Conservation (phyloP, 495 filamentous ascomycete genomes). For the Trichocladium antarcticum region DNA sequence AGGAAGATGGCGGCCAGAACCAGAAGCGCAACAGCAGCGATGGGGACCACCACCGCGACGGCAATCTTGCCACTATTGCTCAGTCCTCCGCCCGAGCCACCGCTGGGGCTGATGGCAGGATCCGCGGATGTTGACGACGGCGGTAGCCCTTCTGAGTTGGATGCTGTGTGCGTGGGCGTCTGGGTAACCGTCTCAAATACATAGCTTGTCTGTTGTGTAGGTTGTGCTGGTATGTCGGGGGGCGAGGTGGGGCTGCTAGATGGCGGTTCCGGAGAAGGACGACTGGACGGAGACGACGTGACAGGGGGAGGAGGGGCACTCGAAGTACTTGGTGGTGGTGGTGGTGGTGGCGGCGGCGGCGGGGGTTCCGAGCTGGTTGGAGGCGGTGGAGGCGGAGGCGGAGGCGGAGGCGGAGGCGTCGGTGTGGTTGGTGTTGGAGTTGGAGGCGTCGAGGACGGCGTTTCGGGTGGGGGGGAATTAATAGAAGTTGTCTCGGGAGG, state of each 20-base stretch:
- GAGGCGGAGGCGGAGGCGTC: slow-evolving; percentile 5
- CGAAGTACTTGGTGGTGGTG: neutral
- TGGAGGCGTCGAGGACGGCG: neutral
- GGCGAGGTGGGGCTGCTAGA: neutral
- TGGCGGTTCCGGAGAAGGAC: neutral
- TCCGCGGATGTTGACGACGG: slow-evolving; percentile 16
- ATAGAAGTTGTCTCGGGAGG: slow-evolving; percentile 13
- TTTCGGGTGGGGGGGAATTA: slow-evolving; percentile 11
- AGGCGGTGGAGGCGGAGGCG: neutral
- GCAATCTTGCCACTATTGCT: slow-evolving; percentile 57
- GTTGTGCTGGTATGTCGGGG: neutral
- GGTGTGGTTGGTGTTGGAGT: slow-evolving; percentile 3
- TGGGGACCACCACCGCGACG: slow-evolving; percentile 86
- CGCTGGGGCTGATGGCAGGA: slow-evolving; percentile 25
- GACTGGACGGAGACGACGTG: neutral
- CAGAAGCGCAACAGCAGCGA: slow-evolving; percentile 75
- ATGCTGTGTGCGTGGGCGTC: neutral
- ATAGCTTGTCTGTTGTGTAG: slow-evolving; percentile 19
- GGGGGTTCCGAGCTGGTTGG: neutral
- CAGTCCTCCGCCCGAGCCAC: slow-evolving; percentile 25
- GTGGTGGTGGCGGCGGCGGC: no score
- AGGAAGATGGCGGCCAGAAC: slow-evolving; percentile 65
- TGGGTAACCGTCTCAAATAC: slow-evolving; percentile 7
- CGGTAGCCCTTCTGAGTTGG: neutral
- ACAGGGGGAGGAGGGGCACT: neutral